Evolutionary conservation across 179 eudicot species (phyloP).

Genomic region (Beta corolliflora): DNA sequence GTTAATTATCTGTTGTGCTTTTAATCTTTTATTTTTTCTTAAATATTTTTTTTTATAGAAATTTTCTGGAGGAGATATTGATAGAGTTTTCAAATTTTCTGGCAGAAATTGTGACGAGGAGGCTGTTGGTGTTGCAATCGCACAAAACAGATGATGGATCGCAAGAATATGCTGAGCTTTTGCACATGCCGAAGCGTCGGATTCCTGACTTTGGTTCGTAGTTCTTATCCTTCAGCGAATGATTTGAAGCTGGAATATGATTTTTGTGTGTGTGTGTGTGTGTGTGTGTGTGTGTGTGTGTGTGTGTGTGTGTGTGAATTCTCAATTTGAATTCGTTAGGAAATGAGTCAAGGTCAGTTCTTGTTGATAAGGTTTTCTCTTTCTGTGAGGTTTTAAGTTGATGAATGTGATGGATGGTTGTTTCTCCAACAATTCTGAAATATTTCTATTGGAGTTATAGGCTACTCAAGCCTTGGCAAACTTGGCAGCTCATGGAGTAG

Average conservation of each 20-base stretch:
- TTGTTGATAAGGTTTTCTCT: not conserved
- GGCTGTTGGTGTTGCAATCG: constrained; percentile 84
- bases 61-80: not conserved
- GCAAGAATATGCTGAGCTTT: constrained; percentile 84
- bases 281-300: no score
- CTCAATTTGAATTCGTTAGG: not conserved
- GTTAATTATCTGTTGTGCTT: not conserved
- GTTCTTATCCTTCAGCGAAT: not conserved
- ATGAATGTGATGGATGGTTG: not conserved
- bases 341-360: no score
- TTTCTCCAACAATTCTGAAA: no score
- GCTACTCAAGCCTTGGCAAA: no score
- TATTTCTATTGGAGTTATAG: no score
- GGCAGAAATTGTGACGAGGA: constrained; percentile 57
- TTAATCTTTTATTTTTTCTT: not conserved
- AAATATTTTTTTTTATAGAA: no score
- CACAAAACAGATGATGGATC: constrained; percentile 74
- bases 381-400: not conserved
- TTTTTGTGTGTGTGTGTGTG: no score
- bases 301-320: not conserved
- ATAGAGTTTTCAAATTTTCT: no score
- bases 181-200: constrained; percentile 68
- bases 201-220: constrained; percentile 74
- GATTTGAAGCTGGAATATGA: no score
- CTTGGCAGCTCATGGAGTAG: no score